Conservation (phyloP, 805 yeast genomes). For the Kodamaea restingae region DNA sequence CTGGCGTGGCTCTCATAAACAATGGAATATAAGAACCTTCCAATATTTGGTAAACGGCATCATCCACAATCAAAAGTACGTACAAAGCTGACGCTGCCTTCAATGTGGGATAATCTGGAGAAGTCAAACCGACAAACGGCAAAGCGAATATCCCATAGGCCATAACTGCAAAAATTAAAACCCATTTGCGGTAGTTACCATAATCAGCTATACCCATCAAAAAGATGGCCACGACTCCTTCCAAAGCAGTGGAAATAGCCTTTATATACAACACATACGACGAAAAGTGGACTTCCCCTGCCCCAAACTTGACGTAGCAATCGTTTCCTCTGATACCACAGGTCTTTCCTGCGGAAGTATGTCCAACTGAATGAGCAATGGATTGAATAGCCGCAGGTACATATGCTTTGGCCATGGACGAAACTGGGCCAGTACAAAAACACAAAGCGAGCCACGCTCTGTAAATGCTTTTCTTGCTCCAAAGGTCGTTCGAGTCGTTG, state of each 20-base stretch:
- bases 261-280: constrained; percentile 36
- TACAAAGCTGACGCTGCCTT: constrained; percentile 27
- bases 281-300: constrained; percentile 28
- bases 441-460: constrained; percentile 37
- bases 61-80: constrained; percentile 24
- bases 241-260: constrained; percentile 37
- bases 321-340: constrained; percentile 32
- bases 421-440: constrained; percentile 40
- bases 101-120: constrained; percentile 17
- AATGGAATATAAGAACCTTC: constrained; percentile 40
- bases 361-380: constrained; percentile 29
- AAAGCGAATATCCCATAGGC: constrained; percentile 31
- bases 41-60: constrained; percentile 31
- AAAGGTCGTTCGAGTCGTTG: constrained; percentile 5
- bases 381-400: constrained; percentile 41
- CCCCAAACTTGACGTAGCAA: constrained; percentile 35
- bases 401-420: constrained; percentile 38
- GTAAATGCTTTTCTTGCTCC: constrained; percentile 19
- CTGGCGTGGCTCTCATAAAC: constrained; percentile 32
- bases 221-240: constrained; percentile 32
- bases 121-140: constrained; percentile 33
- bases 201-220: constrained; percentile 41
- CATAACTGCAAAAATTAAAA: constrained; percentile 27
- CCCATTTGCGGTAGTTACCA: constrained; percentile 32
- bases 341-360: constrained; percentile 17